Evolutionary conservation across 352 stramenopile genomes (phyloP), one percentile per base, ranked within the genome.

Genomic region (Phytophthora meadii): DNA sequence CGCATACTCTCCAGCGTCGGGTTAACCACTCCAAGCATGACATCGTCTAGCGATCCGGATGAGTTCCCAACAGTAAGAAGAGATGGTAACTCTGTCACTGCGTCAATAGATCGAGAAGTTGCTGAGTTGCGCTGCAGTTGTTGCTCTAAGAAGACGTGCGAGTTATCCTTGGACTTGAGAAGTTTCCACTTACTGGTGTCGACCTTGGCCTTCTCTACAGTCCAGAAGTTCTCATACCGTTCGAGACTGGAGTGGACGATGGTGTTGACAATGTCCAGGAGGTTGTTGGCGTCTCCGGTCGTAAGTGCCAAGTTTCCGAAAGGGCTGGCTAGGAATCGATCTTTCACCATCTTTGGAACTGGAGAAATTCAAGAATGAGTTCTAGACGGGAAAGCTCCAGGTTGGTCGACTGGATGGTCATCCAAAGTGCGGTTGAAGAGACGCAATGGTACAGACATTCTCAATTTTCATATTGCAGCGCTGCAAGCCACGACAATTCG

Each of bases 1-100:
- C 59, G 64, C 60, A 73, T 77, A 0, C 42, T 47, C 15, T 75
- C 69, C 4, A 71, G 34, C 7, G 65, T 76, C 8, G 65, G 65
- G 24, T 70, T 76, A 9, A 73, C 45, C 2, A 70, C 65, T 17
- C 69, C 72, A 36, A 76, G 72, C 72, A 81, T 81, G n/a, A 76
- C 51, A 44, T 78, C 68, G 22, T 81, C 61, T 3, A 81, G 52
- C 1, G 30, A 47, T 10, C 72, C 72, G 17, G 46, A 34, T 1
- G 54, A 49, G 5, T 52, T 69, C 47, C 68, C 72, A 7, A 79
- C 63, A 1, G 28, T 62, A 4, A 79, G 58, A 11, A 79, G 45
- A 1, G 48, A 52, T 3, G 68, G 68, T 8, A 74, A 34, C 2
- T 55, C 37, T 1, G 52, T 10, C 2, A 54, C 47, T 0, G 25